Evolutionary conservation across 148 eudicot genomes (phyloP).

Genomic region (Fagopyrum tataricum): DNA sequence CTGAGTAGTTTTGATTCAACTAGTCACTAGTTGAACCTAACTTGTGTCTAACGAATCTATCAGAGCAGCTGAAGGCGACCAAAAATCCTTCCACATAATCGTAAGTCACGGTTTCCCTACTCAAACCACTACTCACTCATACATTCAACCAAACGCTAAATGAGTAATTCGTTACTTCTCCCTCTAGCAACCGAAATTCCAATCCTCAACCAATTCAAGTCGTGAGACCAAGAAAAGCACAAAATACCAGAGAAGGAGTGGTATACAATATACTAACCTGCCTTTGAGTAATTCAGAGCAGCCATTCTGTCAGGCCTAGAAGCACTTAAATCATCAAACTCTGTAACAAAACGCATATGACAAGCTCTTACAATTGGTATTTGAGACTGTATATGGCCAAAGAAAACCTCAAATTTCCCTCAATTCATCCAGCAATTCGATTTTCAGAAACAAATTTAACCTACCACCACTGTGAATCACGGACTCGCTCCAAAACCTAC

Average conservation of each 20-base stretch:
- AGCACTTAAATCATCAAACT: conserved; percentile 66
- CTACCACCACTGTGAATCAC: conserved; percentile 63
- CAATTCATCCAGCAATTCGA: not conserved
- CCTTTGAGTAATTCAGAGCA: conserved; percentile 63
- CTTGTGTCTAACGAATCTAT: not conserved
- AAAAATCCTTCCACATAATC: conserved; percentile 5
- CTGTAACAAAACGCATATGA: conserved; percentile 26
- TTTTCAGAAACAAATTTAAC: conserved; percentile 17
- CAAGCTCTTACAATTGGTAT: not conserved
- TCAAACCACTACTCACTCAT: not conserved
- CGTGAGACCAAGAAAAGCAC: not conserved
- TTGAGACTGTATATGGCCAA: not conserved
- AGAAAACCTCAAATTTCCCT: not conserved
- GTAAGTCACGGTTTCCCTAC: not conserved
- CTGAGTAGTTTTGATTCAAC: not conserved
- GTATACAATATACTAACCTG: conserved; percentile 46
- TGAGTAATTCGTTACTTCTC: not conserved
- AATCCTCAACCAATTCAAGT: not conserved
- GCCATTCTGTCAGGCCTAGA: conserved; percentile 41
- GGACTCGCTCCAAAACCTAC: conserved; percentile 87
- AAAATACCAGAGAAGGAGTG: not conserved
- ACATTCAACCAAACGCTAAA: not conserved
- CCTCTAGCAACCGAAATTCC: not conserved
- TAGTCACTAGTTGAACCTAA: not conserved
- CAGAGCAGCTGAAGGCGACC: not conserved